Evolutionary conservation across 1,139 yeast genomes (phyloP).

Genomic region (Candida freyschussii): DNA sequence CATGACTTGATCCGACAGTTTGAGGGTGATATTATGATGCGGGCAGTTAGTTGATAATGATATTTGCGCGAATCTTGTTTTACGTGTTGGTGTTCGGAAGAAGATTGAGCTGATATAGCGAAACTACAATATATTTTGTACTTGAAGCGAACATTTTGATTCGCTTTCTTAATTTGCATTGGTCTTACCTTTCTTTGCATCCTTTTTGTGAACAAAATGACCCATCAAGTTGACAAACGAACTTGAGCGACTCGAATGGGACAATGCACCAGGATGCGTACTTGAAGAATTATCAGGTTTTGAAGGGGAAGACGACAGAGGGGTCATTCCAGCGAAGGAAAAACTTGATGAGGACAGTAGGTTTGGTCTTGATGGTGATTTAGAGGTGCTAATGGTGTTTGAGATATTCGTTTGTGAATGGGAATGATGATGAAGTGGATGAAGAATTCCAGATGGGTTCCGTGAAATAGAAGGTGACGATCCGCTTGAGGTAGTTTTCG

Average conservation of each 20-base stretch:
- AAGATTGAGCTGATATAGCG: not conserved
- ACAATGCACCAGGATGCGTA: conserved; percentile 3
- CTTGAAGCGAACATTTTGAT: not conserved
- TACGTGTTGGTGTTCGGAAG: no score
- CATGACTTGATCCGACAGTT: conserved; percentile 41
- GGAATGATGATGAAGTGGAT: conserved; percentile 4
- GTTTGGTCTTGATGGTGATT: conserved; percentile 15
- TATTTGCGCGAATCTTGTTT: no score
- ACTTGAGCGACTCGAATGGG: conserved; percentile 16
- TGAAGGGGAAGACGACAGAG: conserved; percentile 14
- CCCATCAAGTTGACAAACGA: conserved; percentile 26
- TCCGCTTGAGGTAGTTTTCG: conserved; percentile 11
- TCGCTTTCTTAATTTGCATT: no score
- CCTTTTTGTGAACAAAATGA: conserved; percentile 21
- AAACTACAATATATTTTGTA: conserved; percentile 1
- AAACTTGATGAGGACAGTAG: conserved; percentile 6
- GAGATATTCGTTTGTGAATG: conserved; percentile 4
- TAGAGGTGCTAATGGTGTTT: conserved; percentile 4
- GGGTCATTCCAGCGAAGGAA: conserved; percentile 18
- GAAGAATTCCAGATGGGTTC: conserved; percentile 15
- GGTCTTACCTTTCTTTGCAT: conserved; percentile 8
- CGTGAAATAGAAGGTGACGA: conserved; percentile 22
- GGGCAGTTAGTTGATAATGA: not conserved
- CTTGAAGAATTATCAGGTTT: conserved; percentile 1
- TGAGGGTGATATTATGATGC: not conserved